These are phyloP conservation scores for Corylus americana DNA, from an alignment of 306 rosid genomes.

Conservation along the genomic window DNA sequence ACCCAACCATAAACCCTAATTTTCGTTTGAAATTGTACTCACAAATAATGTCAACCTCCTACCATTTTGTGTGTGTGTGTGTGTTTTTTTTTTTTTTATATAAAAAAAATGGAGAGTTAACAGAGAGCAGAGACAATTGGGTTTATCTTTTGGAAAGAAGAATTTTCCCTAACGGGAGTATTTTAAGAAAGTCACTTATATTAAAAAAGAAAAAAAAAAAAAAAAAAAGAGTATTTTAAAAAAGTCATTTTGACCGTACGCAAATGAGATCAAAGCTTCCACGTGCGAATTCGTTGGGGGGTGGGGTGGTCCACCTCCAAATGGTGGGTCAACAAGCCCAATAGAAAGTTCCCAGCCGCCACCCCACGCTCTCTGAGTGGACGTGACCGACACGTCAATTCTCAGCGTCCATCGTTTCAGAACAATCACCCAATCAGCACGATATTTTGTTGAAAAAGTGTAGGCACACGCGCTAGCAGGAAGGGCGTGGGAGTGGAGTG, in stretches of 20 bases:
- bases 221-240: not conserved
- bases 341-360: not conserved
- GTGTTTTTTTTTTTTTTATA: no score
- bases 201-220: no score
- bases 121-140: no score
- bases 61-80: no score
- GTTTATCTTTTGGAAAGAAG: no score
- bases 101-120: no score
- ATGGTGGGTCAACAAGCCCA: slow-evolving; percentile 40
- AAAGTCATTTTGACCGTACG: not conserved
- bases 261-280: slow-evolving; percentile 1
- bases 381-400: not conserved
- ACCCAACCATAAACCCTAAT: no score
- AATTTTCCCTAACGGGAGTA: no score
- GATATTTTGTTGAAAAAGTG: not conserved
- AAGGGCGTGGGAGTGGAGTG: no score
- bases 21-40: no score
- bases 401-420: not conserved
- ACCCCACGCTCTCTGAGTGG: not conserved
- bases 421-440: not conserved
- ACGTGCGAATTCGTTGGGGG: slow-evolving; percentile 29
- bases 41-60: no score
- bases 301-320: slow-evolving; percentile 29
- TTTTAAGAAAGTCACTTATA: no score
- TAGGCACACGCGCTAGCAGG: not conserved